Evolutionary conservation across 345 rosid genomes (phyloP).

Genomic region (Stellera chamaejasme): DNA sequence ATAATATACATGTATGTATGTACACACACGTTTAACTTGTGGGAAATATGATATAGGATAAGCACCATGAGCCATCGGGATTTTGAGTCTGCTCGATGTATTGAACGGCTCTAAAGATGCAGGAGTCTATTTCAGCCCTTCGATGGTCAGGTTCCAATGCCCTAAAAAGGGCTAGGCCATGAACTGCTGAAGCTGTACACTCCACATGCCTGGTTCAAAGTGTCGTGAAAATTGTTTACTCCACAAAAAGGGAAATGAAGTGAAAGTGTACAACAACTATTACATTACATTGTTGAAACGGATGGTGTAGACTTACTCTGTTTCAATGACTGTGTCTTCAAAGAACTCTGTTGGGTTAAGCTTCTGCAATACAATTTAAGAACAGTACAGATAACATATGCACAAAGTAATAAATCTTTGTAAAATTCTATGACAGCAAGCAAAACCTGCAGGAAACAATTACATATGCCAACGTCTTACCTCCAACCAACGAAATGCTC

Average conservation of each 20-base stretch:
- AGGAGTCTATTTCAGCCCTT: conserved; percentile 24
- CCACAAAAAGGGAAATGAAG: no score
- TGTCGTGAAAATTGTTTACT: no score
- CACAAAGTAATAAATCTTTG: no score
- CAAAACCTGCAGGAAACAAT: not conserved
- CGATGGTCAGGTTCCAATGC: conserved; percentile 33
- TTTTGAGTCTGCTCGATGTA: conserved; percentile 37
- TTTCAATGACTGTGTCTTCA: conserved; percentile 36
- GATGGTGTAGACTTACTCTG: conserved; percentile 28
- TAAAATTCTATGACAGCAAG: no score
- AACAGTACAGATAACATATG: no score
- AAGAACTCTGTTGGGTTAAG: conserved; percentile 49
- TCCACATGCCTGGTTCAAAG: conserved; percentile 34
- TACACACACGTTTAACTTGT: no score
- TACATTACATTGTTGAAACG: no score
- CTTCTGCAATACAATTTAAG: conserved; percentile 13
- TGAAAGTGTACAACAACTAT: no score
- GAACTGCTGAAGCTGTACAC: conserved; percentile 41
- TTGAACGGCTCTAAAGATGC: conserved; percentile 15
- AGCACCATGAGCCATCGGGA: conserved; percentile 45
- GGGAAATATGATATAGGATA: no score
- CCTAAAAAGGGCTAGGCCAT: conserved; percentile 32
- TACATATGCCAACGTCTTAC: conserved; percentile 9
- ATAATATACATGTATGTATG: not conserved
- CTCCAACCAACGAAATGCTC: conserved; percentile 44